Evolutionary conservation across 2,329 filamentous ascomycete species (phyloP), one percentile per base, ranked within the genome.

Genomic region (Sporothrix schenckii): DNA sequence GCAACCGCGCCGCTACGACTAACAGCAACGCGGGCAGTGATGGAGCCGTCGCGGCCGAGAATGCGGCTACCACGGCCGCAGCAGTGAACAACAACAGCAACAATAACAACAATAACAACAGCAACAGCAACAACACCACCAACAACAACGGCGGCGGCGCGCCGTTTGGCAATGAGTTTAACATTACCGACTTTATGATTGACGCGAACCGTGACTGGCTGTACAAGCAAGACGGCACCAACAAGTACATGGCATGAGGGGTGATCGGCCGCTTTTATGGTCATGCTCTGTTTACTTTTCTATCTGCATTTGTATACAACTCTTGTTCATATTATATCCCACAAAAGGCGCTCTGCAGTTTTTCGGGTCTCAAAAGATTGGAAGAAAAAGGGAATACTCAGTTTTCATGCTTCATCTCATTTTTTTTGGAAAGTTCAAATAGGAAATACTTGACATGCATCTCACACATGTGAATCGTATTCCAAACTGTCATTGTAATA

Each of bases 151-250:
- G 41, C 44, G 73, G 70, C 34, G 70, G 70, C 53, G 75, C 76
- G 19, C 72, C 75, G 69, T 72, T 78, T 73, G 72, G 79, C 73
- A 90, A 90, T 71, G 89, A 92, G 78, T 92, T 91, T 75, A 92
- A 92, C 75, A 92, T 92, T 71, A 91, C 89, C 60, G 91, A 92
- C 75, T 92, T 91, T 75, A 92, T 90, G 86, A 86, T 91, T 41
- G 90, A 92, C 79, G 88, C 87, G 2, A 91, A 87, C 74, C 88
- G 88, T 72, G 90, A 92, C 77, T 92, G 91, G 90, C 83, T 92
- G n/a, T 89, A 88, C 71, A 89, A 70, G 65, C 69, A 70, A 21
- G 65, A 70, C 13, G 56, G 65, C 10, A 44, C 44, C 39, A 65
- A 54, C 24, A 70, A 68, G 65, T 70, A 63, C 47, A 27, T 70